Evolutionary conservation across 192 early-diverging fungal genomes (phyloP).

Genomic region (Funneliformis mosseae): DNA sequence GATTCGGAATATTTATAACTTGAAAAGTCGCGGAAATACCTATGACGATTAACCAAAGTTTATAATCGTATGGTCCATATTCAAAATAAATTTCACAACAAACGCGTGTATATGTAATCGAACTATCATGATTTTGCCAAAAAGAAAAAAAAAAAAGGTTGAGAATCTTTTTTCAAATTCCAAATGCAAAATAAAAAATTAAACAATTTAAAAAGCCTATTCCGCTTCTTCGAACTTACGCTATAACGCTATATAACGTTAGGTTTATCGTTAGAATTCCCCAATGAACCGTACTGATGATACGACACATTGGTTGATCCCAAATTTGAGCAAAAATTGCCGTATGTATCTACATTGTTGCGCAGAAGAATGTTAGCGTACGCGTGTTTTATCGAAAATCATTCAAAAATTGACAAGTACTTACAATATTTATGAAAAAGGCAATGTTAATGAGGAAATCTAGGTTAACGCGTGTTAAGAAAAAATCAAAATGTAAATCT

Average conservation of each 20-base stretch:
- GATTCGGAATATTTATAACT: not conserved
- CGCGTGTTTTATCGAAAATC: not conserved
- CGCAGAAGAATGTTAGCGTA: too few species aligned
- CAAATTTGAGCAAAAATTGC: not conserved
- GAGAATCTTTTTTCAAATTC: too few species aligned
- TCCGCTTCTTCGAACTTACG: too few species aligned
- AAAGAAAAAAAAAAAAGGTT: not conserved
- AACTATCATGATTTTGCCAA: not conserved
- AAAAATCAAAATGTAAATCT: not conserved
- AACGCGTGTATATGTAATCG: not conserved
- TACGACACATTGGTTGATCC: not conserved
- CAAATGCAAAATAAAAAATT: too few species aligned
- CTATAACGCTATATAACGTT: not conserved
- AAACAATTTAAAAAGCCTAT: too few species aligned
- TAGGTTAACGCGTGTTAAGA: too few species aligned
- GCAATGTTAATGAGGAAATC: not conserved
- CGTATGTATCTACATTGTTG: not conserved
- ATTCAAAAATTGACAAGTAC: not conserved
- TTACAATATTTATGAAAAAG: not conserved
- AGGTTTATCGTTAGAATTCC: not conserved
- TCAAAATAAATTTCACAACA: not conserved
- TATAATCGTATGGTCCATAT: constrained; percentile 15
- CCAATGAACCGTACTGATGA: not conserved
- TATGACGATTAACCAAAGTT: not conserved
- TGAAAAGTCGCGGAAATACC: not conserved